Evolutionary conservation across 495 filamentous ascomycete species (phyloP), one percentile per base, ranked within the genome.

Genomic region (Chaetomium fimeti): DNA sequence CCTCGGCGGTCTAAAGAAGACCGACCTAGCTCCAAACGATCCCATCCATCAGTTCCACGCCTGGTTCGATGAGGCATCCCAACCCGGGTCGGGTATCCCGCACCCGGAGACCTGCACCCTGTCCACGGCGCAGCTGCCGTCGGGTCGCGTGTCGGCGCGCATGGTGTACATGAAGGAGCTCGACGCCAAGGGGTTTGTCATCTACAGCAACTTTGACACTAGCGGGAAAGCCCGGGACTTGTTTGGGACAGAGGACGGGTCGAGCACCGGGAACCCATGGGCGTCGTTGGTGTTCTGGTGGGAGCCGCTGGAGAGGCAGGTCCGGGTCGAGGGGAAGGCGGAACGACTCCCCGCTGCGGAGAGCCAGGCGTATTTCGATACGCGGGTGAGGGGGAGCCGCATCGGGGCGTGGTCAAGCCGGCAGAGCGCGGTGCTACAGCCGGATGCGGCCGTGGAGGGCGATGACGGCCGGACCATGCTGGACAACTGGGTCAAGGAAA

Each of bases 341-440:
- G 87, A 89, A 71, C 82, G 91, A 66, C 68, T 96, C 62, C 81
- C 77, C 9, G 69, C 76, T 16, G 88, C 86, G 65, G 93, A 97
- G 78, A 91, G 88, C 64, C 91, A 95, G 79, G 75, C 88, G 40
- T 97, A 98, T 77, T 98, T 85, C 78, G 88, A 90, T 70, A 94
- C 92, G 3, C 76, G 91, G 47, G 88, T 88, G 49, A 79, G 90
- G 28, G 90, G 91, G 4, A 91, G 87, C 69, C 84, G 91, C 69
- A 85, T 98, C 66, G 95, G 94, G 7, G 94, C 91, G 13, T 98
- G 94, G 94, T 91, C 94, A 13, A 95, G 91, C 77, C 84, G 81
- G 79, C 93, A 97, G 84, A 93, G 90, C 71, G 77, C 82, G 65
- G 90, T 89, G 45, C 74, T 95, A 49, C 75, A 74, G 76, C 81